phyloP scores from a whole-genome alignment of 2,329 filamentous ascomycete genomes.

The Penicillium sp. region DNA sequence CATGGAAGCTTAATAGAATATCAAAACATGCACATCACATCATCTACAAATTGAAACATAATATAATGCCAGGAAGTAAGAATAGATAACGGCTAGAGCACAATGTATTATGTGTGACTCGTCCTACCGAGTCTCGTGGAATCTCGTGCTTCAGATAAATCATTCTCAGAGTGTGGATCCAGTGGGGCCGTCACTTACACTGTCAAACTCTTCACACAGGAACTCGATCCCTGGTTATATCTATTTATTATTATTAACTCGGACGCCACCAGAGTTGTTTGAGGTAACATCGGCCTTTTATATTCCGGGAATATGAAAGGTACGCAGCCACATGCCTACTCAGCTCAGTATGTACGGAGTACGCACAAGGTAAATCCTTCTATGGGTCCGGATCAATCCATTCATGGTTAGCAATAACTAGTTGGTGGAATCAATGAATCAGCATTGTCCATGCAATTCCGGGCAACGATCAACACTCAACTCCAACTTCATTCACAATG shows the following conservation, averaged over 20 bases:
- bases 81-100: background rate
- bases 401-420: background rate
- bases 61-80: background rate
- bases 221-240: background rate
- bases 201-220: background rate
- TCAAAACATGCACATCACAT: background rate
- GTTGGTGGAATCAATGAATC: background rate
- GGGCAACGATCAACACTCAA: background rate
- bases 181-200: background rate
- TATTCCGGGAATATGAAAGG: background rate
- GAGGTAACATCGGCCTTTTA: background rate
- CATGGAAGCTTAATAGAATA: background rate
- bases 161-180: background rate
- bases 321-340: background rate
- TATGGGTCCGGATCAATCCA: background rate
- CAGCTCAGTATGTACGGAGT: background rate
- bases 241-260: background rate
- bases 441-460: background rate
- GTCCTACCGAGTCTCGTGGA: background rate
- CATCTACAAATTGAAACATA: background rate
- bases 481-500: background rate
- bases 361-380: background rate
- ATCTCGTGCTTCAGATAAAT: slow-evolving; percentile 3
- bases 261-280: background rate
- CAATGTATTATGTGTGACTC: background rate